A percentile compares a stretch with the other conserved stretches of the same genome.
Evolutionary conservation across 2,329 filamentous ascomycete species (phyloP).

Genomic region (Venturia aucupariae): DNA sequence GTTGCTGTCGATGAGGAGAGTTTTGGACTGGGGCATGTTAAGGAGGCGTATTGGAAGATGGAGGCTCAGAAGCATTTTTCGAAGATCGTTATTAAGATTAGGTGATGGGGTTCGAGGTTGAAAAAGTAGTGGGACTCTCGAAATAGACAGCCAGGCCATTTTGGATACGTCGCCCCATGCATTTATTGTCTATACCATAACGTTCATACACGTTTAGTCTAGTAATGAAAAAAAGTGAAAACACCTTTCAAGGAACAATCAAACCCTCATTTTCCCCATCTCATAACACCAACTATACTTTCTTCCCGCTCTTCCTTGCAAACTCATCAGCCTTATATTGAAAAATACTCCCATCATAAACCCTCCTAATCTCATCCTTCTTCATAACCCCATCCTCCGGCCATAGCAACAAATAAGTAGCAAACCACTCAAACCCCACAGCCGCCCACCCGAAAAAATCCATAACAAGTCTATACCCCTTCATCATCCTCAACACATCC

Average conservation of each 20-base stretch:
- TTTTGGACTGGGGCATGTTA: constrained; percentile 38
- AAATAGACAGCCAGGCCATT: too few relatives aligned
- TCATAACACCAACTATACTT: background rate
- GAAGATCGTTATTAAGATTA: constrained; percentile 9
- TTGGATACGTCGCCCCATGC: background rate
- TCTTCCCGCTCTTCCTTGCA: constrained; percentile 13
- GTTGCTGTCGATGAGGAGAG: constrained; percentile 41
- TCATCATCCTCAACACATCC: constrained; percentile 31
- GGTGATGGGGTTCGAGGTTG: background rate
- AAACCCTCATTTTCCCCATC: too few relatives aligned
- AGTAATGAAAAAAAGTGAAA: background rate
- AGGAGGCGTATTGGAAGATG: constrained; percentile 40
- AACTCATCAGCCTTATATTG: constrained; percentile 32
- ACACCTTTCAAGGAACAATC: too few relatives aligned
- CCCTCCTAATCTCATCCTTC: constrained; percentile 48
- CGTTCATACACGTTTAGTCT: background rate
- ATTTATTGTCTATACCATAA: background rate
- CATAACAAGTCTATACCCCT: constrained; percentile 31
- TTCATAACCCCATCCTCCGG: constrained; percentile 46
- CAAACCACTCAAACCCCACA: constrained; percentile 38
- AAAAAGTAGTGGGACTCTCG: background rate
- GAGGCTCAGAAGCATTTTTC: constrained; percentile 15
- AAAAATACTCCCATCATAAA: constrained; percentile 47
- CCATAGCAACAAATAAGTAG: constrained; percentile 45
- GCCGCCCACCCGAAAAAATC: constrained; percentile 40